Percentiles rank a stretch among this genome's conserved stretches.
Conservation (phyloP, 2,329 filamentous ascomycete genomes). For the Beauveria caledonica region DNA sequence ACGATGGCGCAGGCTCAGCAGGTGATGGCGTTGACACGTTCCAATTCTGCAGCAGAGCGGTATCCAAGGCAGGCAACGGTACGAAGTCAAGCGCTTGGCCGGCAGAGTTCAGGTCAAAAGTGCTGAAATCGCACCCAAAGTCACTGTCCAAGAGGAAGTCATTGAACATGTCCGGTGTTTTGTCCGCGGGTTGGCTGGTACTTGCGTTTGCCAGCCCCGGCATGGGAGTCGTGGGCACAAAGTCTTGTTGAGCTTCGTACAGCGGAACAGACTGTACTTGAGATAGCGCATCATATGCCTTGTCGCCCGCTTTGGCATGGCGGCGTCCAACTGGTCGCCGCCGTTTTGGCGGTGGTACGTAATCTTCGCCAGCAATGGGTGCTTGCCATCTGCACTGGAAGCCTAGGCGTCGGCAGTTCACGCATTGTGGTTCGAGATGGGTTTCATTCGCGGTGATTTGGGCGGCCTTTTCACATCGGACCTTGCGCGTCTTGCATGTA, state of each 20-base stretch:
- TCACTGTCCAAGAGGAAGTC: neutral
- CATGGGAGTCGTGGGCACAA: neutral
- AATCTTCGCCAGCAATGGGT: conserved; percentile 12
- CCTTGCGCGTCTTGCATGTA: conserved; percentile 3
- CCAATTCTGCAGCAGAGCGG: neutral
- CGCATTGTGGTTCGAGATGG: neutral
- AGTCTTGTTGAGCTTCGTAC: neutral
- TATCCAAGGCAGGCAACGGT: conserved; percentile 10
- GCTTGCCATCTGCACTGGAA: conserved; percentile 14
- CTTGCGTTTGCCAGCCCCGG: neutral
- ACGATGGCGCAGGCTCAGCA: neutral
- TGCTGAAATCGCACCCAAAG: neutral
- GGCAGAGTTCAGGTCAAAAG: conserved; percentile 11
- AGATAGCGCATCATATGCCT: neutral
- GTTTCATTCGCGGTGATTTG: neutral
- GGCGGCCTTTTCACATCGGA: neutral
- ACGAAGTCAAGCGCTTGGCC: conserved; percentile 15
- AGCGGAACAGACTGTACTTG: no score
- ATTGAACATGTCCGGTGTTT: neutral
- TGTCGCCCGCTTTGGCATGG: neutral
- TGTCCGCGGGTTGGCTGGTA: neutral
- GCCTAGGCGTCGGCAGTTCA: conserved; percentile 15
- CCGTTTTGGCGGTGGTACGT: conserved; percentile 13
- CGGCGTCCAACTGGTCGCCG: conserved; percentile 8
- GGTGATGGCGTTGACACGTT: neutral